A percentile compares a stretch with the other conserved stretches of the same genome.
phyloP scores from a whole-genome alignment of 2,329 filamentous ascomycete genomes.

The Calonectria pseudoreteaudii region DNA sequence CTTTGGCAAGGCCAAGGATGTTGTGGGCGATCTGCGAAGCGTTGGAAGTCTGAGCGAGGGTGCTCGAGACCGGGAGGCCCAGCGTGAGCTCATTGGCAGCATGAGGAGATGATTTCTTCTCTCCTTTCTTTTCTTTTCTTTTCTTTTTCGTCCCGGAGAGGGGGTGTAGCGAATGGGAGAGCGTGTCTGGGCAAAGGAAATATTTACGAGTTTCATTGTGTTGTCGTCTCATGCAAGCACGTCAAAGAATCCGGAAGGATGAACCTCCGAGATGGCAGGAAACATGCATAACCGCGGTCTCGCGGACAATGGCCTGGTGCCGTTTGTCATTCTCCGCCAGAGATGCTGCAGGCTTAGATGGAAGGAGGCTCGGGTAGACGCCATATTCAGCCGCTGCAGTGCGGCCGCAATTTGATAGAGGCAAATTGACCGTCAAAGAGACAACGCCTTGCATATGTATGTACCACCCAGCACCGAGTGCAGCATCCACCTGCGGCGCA shows the following conservation, averaged over 20 bases:
- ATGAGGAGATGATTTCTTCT: slow-evolving; percentile 58
- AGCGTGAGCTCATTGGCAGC: slow-evolving; percentile 86
- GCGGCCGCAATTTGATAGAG: slow-evolving; percentile 12
- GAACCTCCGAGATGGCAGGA: slow-evolving; percentile 3
- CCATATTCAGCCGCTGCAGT: slow-evolving; percentile 1
- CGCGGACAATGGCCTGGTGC: background rate
- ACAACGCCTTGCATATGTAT: background rate
- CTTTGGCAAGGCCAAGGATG: slow-evolving; percentile 99
- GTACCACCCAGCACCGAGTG: background rate
- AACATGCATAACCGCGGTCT: background rate
- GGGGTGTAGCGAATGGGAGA: background rate
- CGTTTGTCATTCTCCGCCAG: background rate
- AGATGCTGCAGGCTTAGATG: slow-evolving; percentile 1
- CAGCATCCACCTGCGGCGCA: slow-evolving; percentile 2
- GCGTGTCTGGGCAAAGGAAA: background rate
- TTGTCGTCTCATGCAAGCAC: slow-evolving; percentile 22
- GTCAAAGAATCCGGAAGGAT: background rate
- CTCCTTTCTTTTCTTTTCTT: background rate
- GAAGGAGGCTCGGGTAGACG: slow-evolving; percentile 9
- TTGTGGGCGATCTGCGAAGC: slow-evolving; percentile 94
- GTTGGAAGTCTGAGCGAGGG: slow-evolving; percentile 86
- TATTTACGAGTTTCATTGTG: slow-evolving; percentile 21
- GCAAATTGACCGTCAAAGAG: slow-evolving; percentile 6
- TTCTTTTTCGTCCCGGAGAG: background rate
- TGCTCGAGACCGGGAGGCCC: slow-evolving; percentile 84